Base-by-base conservation (phyloP, 495 filamentous ascomycete genomes). In the Penicillium soppii region DNA sequence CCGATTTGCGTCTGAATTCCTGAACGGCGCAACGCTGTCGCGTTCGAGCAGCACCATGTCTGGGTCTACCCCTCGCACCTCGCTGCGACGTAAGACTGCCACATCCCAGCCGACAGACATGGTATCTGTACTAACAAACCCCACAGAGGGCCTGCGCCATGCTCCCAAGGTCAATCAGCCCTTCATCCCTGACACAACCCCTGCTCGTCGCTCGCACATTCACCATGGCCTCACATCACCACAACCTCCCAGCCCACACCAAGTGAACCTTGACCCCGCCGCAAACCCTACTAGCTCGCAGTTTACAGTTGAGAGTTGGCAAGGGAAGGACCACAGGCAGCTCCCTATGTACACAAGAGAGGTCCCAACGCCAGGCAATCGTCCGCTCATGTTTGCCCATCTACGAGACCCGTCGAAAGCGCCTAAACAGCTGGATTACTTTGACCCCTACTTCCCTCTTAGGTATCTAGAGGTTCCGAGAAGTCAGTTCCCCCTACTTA, bases 131-230 rank as follows among this genome's bases (percentile, higher is more conserved):
- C 56, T 72, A 39, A 65, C 52, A 43, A 7, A 8, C 22, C 38
- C n/a, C 16, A 22, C 53, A 77, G 74, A 77, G 65, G 74, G 74
- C 39, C 47, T 77, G 53, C 74, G 74, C 53, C 71, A 74, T 57
- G 72, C 72, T 9, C 74, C 74, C 4, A 77, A 72, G 50, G 57
- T 64, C 23, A 73, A 77, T 44, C 72, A 77, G 49, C 72, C 72
- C n/a, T 74, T 77, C 43, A 69, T 74, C 42, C 74, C 74, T 2
- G 71, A 74, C 47, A 77, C 74, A 26, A 56, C 69, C 16, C 71
- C 72, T 27, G 64, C 62, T 20, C 61, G 74, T 37, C 72, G 72
- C 9, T 71, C 72, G 41, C 63, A 67, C 42, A 54, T 56, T n/a
- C 57, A 72, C 40, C 53, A 65, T 25, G 68, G 56, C 20, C 55